Evolutionary conservation across 495 filamentous ascomycete species (phyloP).

Genomic region (Tuber microsphaerosporum): DNA sequence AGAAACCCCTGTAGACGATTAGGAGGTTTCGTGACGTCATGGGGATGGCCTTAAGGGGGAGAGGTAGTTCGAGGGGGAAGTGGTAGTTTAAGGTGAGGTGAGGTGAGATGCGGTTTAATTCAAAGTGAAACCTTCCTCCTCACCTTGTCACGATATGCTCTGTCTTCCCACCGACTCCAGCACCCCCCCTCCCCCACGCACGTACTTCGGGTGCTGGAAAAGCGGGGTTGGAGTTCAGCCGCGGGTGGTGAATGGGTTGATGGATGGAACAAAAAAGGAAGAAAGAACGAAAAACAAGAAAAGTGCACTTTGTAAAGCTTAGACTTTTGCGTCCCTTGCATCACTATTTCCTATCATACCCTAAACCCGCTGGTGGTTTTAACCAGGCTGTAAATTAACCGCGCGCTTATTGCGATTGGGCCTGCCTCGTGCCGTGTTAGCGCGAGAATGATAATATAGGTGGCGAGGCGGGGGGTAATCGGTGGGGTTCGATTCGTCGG

Average conservation of each 20-base stretch:
- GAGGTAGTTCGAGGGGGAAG: neutral
- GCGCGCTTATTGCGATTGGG: neutral
- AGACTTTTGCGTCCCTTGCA: neutral
- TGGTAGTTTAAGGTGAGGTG: neutral
- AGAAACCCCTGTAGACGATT: neutral
- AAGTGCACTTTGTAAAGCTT: neutral
- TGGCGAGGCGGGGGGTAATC: neutral
- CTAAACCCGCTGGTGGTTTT: neutral
- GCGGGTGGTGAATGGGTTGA: neutral
- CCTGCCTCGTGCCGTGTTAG: neutral
- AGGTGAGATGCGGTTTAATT: neutral
- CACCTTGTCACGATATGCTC: neutral
- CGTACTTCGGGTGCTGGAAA: neutral
- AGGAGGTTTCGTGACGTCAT: neutral
- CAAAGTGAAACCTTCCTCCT: neutral
- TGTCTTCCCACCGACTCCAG: neutral
- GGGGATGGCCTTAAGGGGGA: neutral
- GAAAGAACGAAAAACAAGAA: neutral
- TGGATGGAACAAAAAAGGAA: neutral
- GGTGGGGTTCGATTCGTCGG: neutral
- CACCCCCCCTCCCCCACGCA: neutral
- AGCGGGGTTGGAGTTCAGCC: neutral
- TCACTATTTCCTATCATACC: neutral
- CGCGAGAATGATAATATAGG: neutral
- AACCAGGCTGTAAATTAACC: neutral